Percentiles rank a stretch among this genome's conserved stretches.
Evolutionary conservation across 805 yeast species (phyloP).

Genomic region (Myxozyma neglecta): DNA sequence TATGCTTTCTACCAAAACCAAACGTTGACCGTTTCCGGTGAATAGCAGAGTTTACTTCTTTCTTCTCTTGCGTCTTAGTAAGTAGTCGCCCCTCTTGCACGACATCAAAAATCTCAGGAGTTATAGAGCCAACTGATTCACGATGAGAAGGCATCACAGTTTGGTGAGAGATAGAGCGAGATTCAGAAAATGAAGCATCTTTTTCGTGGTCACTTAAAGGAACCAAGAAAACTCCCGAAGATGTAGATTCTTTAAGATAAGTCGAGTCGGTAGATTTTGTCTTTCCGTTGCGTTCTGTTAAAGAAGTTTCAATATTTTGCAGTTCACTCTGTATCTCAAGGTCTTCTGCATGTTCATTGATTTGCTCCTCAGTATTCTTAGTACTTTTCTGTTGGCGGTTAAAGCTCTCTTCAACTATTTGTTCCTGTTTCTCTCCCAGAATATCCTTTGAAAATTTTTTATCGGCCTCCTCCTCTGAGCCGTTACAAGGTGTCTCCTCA

Average conservation of each 20-base stretch:
- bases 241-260: background rate
- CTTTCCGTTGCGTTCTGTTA: background rate
- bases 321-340: too few species aligned
- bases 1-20: conserved; percentile 13
- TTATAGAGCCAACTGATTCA: conserved; percentile 4
- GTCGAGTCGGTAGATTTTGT: background rate
- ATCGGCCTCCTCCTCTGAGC: too few species aligned
- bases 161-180: background rate
- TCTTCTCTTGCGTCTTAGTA: background rate
- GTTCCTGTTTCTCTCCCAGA: too few species aligned
- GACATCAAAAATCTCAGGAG: conserved; percentile 7
- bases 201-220: conserved; percentile 7
- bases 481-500: too few species aligned
- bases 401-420: too few species aligned
- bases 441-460: too few species aligned
- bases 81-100: background rate
- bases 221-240: conserved; percentile 9
- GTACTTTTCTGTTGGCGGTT: too few species aligned
- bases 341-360: too few species aligned
- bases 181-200: background rate
- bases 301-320: background rate
- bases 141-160: background rate
- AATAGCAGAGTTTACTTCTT: background rate
- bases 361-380: too few species aligned
- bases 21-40: conserved; percentile 7